Conservation (phyloP, 2,329 filamentous ascomycete genomes). For the Aspergillus carbonarius region DNA sequence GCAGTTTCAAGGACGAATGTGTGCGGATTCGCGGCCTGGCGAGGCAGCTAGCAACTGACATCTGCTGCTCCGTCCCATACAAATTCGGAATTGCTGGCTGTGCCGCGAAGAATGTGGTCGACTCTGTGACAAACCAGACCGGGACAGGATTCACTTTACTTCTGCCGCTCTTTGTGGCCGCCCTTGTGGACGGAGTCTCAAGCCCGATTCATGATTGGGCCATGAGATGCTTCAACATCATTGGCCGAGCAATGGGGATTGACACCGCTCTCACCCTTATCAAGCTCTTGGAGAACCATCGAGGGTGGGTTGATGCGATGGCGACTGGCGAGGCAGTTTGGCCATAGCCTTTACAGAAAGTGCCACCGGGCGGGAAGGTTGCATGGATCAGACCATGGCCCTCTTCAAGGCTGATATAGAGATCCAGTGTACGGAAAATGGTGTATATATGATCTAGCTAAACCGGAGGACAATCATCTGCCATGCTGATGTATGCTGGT, state of each 20-base stretch:
- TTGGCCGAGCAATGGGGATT: slow-evolving; percentile 1
- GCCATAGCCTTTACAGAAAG: neutral
- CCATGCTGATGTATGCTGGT: neutral
- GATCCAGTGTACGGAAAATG: too few species aligned
- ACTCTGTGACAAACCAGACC: neutral
- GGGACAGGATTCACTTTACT: slow-evolving; percentile 2
- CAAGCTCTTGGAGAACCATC: neutral
- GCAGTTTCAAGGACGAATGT: neutral
- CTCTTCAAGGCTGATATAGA: neutral
- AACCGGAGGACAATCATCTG: too few species aligned
- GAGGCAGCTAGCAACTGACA: neutral
- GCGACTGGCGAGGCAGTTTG: neutral
- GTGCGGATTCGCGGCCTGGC: neutral
- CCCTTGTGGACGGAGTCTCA: neutral
- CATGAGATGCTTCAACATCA: slow-evolving; percentile 1
- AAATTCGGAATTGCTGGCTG: slow-evolving; percentile 1
- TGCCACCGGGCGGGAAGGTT: neutral
- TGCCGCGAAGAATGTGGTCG: neutral
- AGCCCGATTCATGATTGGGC: neutral
- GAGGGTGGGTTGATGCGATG: neutral
- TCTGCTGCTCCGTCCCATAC: slow-evolving; percentile 4
- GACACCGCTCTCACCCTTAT: neutral
- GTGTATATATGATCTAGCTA: too few species aligned
- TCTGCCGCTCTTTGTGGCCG: neutral
- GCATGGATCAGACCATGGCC: neutral